Evolutionary conservation across 768 basidiomycete species (phyloP).

Genomic region (Termitomyces titanicus): DNA sequence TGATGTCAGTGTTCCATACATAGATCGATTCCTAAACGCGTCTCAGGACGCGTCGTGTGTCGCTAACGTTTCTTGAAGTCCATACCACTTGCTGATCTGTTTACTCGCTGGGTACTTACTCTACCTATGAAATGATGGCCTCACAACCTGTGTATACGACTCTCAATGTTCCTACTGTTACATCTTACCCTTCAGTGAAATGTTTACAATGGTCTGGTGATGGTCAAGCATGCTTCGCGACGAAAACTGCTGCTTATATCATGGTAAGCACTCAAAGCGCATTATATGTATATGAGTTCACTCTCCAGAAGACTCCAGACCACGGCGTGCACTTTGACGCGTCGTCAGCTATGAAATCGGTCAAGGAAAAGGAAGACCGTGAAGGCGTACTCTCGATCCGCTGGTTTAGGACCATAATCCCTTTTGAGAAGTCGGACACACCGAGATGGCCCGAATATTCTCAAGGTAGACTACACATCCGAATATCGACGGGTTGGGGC

Average conservation of each 20-base stretch:
- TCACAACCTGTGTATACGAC: constrained; percentile 40
- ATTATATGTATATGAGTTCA: background rate
- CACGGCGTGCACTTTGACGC: constrained; percentile 66
- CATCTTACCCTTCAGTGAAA: constrained; percentile 52
- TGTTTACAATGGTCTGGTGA: constrained; percentile 74
- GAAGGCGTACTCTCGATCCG: constrained; percentile 38
- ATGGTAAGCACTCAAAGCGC: constrained; percentile 40
- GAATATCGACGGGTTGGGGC: background rate
- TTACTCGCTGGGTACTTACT: background rate
- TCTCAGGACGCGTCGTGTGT: background rate
- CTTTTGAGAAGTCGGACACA: constrained; percentile 43
- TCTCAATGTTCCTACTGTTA: constrained; percentile 55
- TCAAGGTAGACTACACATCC: constrained; percentile 32
- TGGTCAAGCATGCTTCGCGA: constrained; percentile 66
- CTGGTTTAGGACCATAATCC: constrained; percentile 76
- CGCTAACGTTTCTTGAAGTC: background rate
- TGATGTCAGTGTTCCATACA: background rate
- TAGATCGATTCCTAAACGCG: background rate
- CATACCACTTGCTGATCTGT: constrained; percentile 22
- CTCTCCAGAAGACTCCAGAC: constrained; percentile 60
- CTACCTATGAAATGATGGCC: background rate
- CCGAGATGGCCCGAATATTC: constrained; percentile 47
- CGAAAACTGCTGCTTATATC: constrained; percentile 65
- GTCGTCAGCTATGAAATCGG: constrained; percentile 45
- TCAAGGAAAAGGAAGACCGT: constrained; percentile 24